Evolutionary conservation across 2,329 filamentous ascomycete species (phyloP), one percentile per base, ranked within the genome.

Genomic region (Fusarium begoniae): DNA sequence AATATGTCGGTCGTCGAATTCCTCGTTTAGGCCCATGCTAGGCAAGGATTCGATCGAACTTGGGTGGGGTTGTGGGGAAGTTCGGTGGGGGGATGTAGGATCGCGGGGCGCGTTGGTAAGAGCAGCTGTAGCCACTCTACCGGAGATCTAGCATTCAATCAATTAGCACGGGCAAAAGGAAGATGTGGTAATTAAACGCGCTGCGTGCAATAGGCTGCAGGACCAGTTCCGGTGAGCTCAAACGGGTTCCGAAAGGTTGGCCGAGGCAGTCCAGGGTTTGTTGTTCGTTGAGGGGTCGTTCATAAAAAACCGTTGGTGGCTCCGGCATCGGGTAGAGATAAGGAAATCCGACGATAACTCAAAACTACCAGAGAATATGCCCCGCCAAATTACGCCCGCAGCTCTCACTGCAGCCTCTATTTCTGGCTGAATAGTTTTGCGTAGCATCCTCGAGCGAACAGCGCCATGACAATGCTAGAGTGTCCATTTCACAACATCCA

Each of bases 1-100:
- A 82, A 83, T 88, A 83, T 91, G 85, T 89, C 89, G 89, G 83
- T 92, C 90, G 87, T 91, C 88, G 85, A 92, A 92, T 75, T 92
- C 90, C 82, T 87, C 87, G 81, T 84, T 85, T 85, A 88, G 83
- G 87, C 89, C 89, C 90, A 92, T 92, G 89, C 88, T 90, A 91
- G 90, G 90, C 90, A 86, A 90, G 81, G 80, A 81, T 81, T 77
- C 71, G 72, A 78, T 74, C 69, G 70, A 72, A 69, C 67, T 68
- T 32, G 61, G 63, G 74, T 78, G 75, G 76, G 60, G 72, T 70
- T 69, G 74, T 74, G 72, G 74, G 75, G 69, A 66, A 56, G 54
- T 68, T 73, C 68, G 72, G 75, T 76, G 71, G 76, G 75, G 72
- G 72, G 60, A 65, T 61, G 54, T 63, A 66, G 68, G 70, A 73